Base-by-base conservation (phyloP, 2,329 filamentous ascomycete species). In the Drechslerella coelobrocha region DNA sequence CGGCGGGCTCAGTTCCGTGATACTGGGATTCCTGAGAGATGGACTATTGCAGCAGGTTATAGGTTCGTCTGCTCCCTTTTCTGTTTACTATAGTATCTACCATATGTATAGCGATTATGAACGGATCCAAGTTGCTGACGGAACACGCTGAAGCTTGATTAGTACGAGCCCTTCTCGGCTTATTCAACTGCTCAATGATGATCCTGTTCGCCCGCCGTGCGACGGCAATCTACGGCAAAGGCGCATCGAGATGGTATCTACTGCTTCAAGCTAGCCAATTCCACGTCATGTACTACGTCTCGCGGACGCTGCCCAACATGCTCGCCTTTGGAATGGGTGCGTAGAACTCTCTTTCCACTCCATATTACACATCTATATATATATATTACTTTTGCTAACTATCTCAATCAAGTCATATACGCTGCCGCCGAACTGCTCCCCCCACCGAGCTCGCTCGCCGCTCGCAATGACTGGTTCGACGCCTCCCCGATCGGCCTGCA, bases 291-390 rank as follows among this genome's bases (percentile, higher is more conserved):
- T 99, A 91, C 79, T 99, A 99, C 81, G 89, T 92, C 12, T 94
- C 92, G 14, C 84, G 94, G 71, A 94, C 92, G 1, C 81, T 99
- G 73, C 94, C 94, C 1, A 99, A 99, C 78, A 96, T 95, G 89
- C 96, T 97, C 80, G 92, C 94, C 19, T 94, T 97, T 81, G 86
- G 87, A 8, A 81, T 97, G 66, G 91, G 89, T 93, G 82, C 79
- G 88, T 26, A 17, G n/a, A 8, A 24, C 19, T 8, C 24, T 26
- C 12, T 19, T 17, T 29, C 3, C 21, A 37, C 23, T 55, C 31
- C 2, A 41, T 43, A 2, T 50, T n/a, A 12, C 19, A 31, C 43
- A 8, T 9, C 8, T 41, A 26, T 45, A 21, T 1, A 26, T 31
- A 27, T 6, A 34, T 60, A 52, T 21, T 19, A 14, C 24, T 31